Percentiles rank a stretch among this genome's conserved stretches.
Evolutionary conservation across 257 asterid species (phyloP).

Genomic region (Paraleonurus japonicus): DNA sequence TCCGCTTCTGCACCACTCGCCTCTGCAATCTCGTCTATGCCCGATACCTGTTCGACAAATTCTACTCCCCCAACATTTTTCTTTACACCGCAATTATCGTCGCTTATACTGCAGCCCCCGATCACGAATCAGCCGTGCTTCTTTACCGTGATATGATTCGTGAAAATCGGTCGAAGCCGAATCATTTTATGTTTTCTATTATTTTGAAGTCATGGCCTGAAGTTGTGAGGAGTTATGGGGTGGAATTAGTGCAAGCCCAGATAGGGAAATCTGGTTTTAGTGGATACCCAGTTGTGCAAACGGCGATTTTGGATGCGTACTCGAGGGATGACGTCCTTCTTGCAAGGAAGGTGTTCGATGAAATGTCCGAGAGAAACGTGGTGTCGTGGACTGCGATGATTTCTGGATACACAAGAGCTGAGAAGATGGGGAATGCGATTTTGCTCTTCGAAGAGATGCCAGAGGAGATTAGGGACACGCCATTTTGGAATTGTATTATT

Average conservation of each 20-base stretch:
- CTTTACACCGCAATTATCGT: constrained; percentile 59
- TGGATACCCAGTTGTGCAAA: constrained; percentile 56
- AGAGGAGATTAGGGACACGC: constrained; percentile 53
- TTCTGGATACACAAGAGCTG: constrained; percentile 63
- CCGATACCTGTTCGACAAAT: constrained; percentile 62
- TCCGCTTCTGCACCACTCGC: constrained; percentile 62
- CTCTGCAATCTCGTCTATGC: constrained; percentile 55
- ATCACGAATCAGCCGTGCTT: constrained; percentile 49
- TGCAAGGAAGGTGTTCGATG: constrained; percentile 73
- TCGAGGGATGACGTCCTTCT: constrained; percentile 43
- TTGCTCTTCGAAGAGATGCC: constrained; percentile 61
- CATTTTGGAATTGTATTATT: constrained; percentile 77
- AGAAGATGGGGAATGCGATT: constrained; percentile 60
- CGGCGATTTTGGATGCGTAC: constrained; percentile 62
- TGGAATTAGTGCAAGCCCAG: constrained; percentile 66
- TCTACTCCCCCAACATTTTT: constrained; percentile 51
- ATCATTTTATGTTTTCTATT: constrained; percentile 61
- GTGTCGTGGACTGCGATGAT: constrained; percentile 87
- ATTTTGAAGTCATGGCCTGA: constrained; percentile 60
- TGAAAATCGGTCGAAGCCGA: constrained; percentile 50
- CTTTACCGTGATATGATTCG: constrained; percentile 63
- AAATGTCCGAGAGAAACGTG: constrained; percentile 59
- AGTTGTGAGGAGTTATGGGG: constrained; percentile 43
- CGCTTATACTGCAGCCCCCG: constrained; percentile 42
- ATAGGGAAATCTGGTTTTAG: constrained; percentile 55